Evolutionary conservation across 129 eudicot genomes (phyloP).

Genomic region (Silybum marianum): DNA sequence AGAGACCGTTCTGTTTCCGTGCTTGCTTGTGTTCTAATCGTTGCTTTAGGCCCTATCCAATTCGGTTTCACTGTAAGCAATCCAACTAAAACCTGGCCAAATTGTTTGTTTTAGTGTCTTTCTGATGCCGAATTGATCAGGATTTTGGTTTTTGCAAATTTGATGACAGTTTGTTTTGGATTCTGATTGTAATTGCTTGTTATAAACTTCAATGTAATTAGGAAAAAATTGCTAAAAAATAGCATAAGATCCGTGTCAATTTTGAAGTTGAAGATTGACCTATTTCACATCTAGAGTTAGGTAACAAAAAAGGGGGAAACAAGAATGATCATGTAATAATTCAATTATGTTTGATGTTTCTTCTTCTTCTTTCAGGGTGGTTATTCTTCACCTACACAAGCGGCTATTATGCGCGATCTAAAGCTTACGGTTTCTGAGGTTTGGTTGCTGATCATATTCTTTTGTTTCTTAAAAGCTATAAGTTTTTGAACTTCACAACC

Average conservation of each 20-base stretch:
- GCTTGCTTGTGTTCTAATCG: constrained; percentile 88
- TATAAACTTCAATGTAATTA: constrained; percentile 6
- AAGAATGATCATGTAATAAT: not conserved
- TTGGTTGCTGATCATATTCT: not conserved
- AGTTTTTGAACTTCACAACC: not conserved
- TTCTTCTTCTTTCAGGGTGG: constrained; percentile 54
- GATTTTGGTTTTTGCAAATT: constrained; percentile 8
- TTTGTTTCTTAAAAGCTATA: not conserved
- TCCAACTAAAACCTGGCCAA: not conserved
- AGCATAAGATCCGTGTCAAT: constrained; percentile 9
- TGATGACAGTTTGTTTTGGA: not conserved
- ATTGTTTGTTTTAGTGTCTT: not conserved
- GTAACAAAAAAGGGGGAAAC: not conserved
- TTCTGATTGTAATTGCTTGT: not conserved
- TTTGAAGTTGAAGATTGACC: not conserved
- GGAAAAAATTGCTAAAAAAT: not conserved
- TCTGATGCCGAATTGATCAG: not conserved
- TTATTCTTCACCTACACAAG: constrained; percentile 83
- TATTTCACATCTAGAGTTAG: constrained; percentile 12
- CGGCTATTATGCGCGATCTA: constrained; percentile 69
- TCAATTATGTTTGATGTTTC: not conserved
- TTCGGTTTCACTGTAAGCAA: constrained; percentile 87
- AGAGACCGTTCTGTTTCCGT: constrained; percentile 91
- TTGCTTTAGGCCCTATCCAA: constrained; percentile 95
- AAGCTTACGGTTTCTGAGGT: constrained; percentile 73